Evolutionary conservation across 208 protist genomes (phyloP).

Genomic region (Crithidia fasciculata): DNA sequence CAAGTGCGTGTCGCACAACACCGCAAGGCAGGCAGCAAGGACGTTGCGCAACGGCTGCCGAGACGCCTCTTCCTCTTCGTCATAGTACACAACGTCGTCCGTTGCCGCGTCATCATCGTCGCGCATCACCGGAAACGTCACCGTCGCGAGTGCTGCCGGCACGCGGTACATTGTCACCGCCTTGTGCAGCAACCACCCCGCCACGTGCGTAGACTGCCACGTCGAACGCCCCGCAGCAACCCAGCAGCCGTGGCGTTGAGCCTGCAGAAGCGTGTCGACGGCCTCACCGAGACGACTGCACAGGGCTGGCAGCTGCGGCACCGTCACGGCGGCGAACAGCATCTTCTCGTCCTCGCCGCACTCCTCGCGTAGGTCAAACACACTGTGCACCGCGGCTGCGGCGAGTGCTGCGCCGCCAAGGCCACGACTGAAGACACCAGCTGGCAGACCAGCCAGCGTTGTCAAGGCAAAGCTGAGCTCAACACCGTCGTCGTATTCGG

Average conservation of each 20-base stretch:
- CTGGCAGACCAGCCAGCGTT: slow-evolving; percentile 23
- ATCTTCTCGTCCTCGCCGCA: neutral
- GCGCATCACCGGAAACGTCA: slow-evolving; percentile 12
- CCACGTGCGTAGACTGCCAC: slow-evolving; percentile 15
- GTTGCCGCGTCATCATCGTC: neutral
- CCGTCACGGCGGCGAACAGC: slow-evolving; percentile 23
- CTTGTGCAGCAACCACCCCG: slow-evolving; percentile 27
- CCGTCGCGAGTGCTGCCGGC: slow-evolving; percentile 7
- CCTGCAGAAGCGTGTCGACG: slow-evolving; percentile 10
- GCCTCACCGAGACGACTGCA: slow-evolving; percentile 28
- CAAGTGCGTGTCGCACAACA: slow-evolving; percentile 15
- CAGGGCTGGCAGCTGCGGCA: slow-evolving; percentile 27
- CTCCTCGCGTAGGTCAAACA: slow-evolving; percentile 23
- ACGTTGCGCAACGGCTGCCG: slow-evolving; percentile 15
- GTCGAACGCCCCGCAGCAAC: slow-evolving; percentile 16
- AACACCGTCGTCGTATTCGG: neutral
- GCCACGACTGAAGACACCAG: slow-evolving; percentile 20
- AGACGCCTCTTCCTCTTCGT: neutral
- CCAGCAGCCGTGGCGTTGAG: slow-evolving; percentile 9
- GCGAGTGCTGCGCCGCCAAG: slow-evolving; percentile 16
- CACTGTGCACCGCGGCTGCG: slow-evolving; percentile 5
- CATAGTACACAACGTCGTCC: neutral
- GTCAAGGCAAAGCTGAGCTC: slow-evolving; percentile 6
- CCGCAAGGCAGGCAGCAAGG: slow-evolving; percentile 9
- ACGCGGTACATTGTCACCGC: slow-evolving; percentile 11